phyloP scores from a whole-genome alignment of 2,329 filamentous ascomycete genomes.

The Alternaria arbusti region DNA sequence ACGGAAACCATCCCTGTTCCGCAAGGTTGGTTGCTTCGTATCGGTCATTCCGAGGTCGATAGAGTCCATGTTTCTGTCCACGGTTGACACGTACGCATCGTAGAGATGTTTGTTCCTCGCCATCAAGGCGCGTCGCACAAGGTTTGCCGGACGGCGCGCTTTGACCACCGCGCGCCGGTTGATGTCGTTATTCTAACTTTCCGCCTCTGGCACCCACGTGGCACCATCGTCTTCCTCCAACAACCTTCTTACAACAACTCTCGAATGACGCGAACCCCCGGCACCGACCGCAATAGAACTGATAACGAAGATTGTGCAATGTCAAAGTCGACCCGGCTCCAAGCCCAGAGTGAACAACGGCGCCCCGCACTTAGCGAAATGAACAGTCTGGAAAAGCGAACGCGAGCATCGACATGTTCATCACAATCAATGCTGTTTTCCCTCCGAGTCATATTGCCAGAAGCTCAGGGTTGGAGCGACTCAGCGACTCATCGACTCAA shows the following conservation, averaged over 20 bases:
- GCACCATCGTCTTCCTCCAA: not conserved
- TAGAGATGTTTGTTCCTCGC: not conserved
- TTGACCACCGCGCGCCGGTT: not conserved
- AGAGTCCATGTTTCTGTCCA: not conserved
- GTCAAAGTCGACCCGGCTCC: not conserved
- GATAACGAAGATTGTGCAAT: not conserved
- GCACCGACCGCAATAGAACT: not conserved
- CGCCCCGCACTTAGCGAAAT: not conserved
- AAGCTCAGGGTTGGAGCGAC: not conserved
- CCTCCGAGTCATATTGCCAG: not conserved
- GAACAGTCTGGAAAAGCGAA: not conserved
- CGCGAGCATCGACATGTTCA: not conserved
- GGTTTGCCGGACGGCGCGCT: not conserved
- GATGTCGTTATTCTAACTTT: not conserved
- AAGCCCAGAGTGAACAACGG: not conserved
- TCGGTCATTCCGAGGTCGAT: not conserved
- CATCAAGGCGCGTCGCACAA: not conserved
- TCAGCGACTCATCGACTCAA: not conserved
- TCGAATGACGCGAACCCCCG: not conserved
- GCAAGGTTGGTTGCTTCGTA: not conserved
- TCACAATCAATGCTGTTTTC: not conserved
- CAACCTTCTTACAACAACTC: not conserved
- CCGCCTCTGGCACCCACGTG: not conserved
- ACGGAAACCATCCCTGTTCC: slow-evolving; percentile 1
- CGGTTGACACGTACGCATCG: not conserved